These are phyloP conservation scores for Phytopythium kandeliae DNA, from an alignment of 352 stramenopile species.

Conservation along the genomic window DNA sequence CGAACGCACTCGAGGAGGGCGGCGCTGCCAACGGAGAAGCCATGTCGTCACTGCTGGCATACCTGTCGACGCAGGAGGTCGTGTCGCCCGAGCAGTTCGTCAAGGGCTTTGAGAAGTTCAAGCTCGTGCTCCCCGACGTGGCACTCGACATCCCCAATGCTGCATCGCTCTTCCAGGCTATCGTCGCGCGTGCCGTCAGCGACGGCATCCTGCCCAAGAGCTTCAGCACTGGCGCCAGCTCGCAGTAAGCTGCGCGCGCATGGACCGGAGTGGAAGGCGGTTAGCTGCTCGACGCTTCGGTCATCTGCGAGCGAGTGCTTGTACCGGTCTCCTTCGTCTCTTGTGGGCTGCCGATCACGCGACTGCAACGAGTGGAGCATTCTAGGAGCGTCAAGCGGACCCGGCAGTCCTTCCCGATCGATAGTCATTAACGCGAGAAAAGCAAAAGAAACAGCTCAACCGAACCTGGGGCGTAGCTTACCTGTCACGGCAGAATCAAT, in stretches of 20 bases:
- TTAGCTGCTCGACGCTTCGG: background rate
- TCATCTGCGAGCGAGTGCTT: background rate
- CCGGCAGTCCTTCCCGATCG: background rate
- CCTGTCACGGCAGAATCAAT: too few species aligned
- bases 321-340: background rate
- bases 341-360: background rate
- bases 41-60: conserved; percentile 75
- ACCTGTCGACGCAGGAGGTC: conserved; percentile 62
- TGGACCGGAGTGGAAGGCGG: background rate
- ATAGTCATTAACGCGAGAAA: background rate
- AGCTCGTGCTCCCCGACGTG: conserved; percentile 54
- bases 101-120: conserved; percentile 84
- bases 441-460: conserved; percentile 3
- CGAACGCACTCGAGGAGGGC: conserved; percentile 45
- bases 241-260: conserved; percentile 11
- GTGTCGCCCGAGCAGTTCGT: conserved; percentile 50
- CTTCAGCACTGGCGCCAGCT: conserved; percentile 36
- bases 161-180: conserved; percentile 31
- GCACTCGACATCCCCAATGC: conserved; percentile 67
- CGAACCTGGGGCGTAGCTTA: background rate
- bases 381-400: background rate
- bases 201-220: conserved; percentile 35
- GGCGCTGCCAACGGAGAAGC: conserved; percentile 36
- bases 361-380: background rate
- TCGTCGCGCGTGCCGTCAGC: conserved; percentile 37